phyloP scores from a whole-genome alignment of 441 rosid species.

The Euphorbia schlechtendalii region DNA sequence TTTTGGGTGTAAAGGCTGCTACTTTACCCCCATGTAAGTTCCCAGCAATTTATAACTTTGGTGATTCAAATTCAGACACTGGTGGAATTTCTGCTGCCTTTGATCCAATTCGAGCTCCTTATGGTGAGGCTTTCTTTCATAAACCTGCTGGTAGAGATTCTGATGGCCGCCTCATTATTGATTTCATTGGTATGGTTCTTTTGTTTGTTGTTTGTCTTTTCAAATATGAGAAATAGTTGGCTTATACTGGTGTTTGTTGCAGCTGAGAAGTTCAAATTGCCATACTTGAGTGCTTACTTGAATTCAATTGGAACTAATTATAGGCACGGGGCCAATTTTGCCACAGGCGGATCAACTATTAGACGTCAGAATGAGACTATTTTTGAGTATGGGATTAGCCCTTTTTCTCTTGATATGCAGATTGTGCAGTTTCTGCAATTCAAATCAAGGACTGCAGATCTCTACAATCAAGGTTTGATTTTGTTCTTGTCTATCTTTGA shows the following conservation, averaged over 20 bases:
- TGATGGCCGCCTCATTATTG: constrained; percentile 72
- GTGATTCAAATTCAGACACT: constrained; percentile 82
- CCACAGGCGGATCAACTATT: constrained; percentile 36
- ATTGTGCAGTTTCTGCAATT: constrained; percentile 58
- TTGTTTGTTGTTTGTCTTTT: too few relatives aligned
- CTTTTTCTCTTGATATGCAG: constrained; percentile 64
- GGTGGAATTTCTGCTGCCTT: constrained; percentile 53
- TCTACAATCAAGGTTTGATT: constrained; percentile 32
- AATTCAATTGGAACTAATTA: constrained; percentile 32
- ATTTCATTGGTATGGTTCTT: constrained; percentile 22
- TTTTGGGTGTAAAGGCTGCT: constrained; percentile 21
- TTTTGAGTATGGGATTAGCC: too few relatives aligned
- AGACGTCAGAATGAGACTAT: constrained; percentile 48
- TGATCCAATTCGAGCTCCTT: constrained; percentile 42
- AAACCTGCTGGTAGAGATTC: constrained; percentile 63
- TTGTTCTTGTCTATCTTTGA: too few relatives aligned
- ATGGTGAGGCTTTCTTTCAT: constrained; percentile 72
- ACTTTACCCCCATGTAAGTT: constrained; percentile 43
- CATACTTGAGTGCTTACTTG: constrained; percentile 36
- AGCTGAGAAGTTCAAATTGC: constrained; percentile 29
- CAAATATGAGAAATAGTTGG: too few relatives aligned
- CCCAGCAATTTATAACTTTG: constrained; percentile 66
- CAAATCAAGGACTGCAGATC: constrained; percentile 47
- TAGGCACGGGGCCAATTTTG: constrained; percentile 43
- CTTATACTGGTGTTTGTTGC: neutral